A percentile compares a stretch with the other conserved stretches of the same genome.
Conservation (phyloP, 352 stramenopile species). For the Phytophthora colocasiae region DNA sequence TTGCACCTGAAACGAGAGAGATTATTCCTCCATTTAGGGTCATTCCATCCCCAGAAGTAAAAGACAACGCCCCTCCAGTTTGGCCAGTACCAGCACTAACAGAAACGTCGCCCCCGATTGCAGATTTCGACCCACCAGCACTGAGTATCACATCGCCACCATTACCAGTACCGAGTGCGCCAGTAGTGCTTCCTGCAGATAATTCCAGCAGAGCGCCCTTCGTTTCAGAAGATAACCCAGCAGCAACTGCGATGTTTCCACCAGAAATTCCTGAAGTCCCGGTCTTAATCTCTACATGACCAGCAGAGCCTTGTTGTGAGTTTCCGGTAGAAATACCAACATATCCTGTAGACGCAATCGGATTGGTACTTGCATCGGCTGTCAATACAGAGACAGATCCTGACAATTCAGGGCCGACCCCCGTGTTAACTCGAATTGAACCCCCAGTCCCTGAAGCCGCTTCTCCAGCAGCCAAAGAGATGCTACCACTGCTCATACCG, state of each 20-base stretch:
- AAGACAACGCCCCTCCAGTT: constrained; percentile 28
- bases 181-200: constrained; percentile 29
- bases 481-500: constrained; percentile 37
- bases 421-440: constrained; percentile 25
- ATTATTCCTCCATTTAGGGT: constrained; percentile 35
- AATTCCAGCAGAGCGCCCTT: constrained; percentile 22
- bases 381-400: constrained; percentile 38
- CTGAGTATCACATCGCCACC: constrained; percentile 33
- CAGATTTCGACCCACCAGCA: constrained; percentile 30
- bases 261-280: constrained; percentile 28
- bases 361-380: constrained; percentile 5
- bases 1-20: constrained; percentile 30
- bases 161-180: constrained; percentile 28
- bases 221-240: constrained; percentile 22
- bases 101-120: constrained; percentile 19
- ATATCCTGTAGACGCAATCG: constrained; percentile 22
- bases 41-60: constrained; percentile 35
- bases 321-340: constrained; percentile 29
- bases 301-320: constrained; percentile 29
- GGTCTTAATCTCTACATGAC: constrained; percentile 28
- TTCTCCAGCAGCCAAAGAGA: constrained; percentile 30
- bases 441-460: constrained; percentile 26
- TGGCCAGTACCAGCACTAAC: constrained; percentile 30
- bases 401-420: constrained; percentile 20
- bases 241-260: constrained; percentile 35